Evolutionary conservation across 2,329 filamentous ascomycete species (phyloP).

Genomic region (Cladosporium sp.): DNA sequence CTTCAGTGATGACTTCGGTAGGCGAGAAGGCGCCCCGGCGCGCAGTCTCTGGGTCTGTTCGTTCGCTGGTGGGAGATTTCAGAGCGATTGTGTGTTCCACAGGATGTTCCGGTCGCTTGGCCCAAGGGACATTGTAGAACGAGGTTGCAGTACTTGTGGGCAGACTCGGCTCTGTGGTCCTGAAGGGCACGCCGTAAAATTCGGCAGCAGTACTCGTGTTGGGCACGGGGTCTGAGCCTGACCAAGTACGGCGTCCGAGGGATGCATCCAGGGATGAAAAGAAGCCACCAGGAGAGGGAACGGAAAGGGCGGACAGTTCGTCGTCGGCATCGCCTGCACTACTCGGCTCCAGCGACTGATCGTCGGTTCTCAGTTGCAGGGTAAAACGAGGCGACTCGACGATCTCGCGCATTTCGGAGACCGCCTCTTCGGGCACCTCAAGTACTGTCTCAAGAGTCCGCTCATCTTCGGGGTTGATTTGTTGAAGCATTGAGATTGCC

Average conservation of each 20-base stretch:
- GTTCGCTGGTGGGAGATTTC: slow-evolving; percentile 37
- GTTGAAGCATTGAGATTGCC: slow-evolving; percentile 75
- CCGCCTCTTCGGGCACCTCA: slow-evolving; percentile 46
- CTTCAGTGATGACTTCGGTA: slow-evolving; percentile 33
- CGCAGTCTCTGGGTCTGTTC: slow-evolving; percentile 61
- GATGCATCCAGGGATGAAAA: slow-evolving; percentile 78
- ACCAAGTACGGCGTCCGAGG: slow-evolving; percentile 73
- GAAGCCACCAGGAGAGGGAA: slow-evolving; percentile 88
- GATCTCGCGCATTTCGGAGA: slow-evolving; percentile 57
- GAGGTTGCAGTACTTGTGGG: slow-evolving; percentile 86
- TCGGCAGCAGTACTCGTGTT: slow-evolving; percentile 88
- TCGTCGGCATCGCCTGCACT: slow-evolving; percentile 52
- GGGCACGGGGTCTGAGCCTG: slow-evolving; percentile 57
- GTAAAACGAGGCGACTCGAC: slow-evolving; percentile 47
- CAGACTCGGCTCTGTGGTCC: slow-evolving; percentile 44
- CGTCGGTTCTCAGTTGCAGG: slow-evolving; percentile 28
- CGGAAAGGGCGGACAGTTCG: slow-evolving; percentile 69
- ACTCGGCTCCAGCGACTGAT: slow-evolving; percentile 19
- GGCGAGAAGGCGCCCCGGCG: slow-evolving; percentile 47
- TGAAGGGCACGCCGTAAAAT: slow-evolving; percentile 85
- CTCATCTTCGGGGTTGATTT: slow-evolving; percentile 55
- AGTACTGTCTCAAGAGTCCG: slow-evolving; percentile 31
- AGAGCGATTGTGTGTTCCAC: slow-evolving; percentile 68
- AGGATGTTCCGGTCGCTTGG: slow-evolving; percentile 32
- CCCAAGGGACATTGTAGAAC: slow-evolving; percentile 84